These are phyloP conservation scores for Trichoderma erinaceum DNA, from an alignment of 495 filamentous ascomycete genomes.

Conservation along the genomic window DNA sequence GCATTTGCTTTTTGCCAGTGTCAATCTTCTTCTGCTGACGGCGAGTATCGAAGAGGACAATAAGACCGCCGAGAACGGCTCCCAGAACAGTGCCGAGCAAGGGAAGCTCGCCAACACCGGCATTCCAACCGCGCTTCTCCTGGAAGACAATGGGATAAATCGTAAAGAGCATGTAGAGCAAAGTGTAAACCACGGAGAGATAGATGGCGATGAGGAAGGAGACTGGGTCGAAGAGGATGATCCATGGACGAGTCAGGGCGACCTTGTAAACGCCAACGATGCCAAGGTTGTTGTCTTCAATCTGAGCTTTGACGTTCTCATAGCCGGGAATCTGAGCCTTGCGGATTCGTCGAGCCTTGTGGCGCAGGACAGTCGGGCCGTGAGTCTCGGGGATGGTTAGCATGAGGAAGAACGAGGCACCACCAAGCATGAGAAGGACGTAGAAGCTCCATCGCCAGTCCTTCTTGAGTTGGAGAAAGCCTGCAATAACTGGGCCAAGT, in stretches of 20 bases:
- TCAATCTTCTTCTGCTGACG: conserved; percentile 26
- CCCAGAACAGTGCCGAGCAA: conserved; percentile 35
- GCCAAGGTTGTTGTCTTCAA: conserved; percentile 35
- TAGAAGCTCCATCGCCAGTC: conserved; percentile 47
- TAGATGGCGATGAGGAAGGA: conserved; percentile 45
- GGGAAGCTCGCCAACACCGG: conserved; percentile 47
- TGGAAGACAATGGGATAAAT: conserved; percentile 51
- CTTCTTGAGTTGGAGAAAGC: conserved; percentile 40
- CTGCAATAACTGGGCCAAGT: conserved; percentile 46
- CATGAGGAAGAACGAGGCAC: conserved; percentile 33
- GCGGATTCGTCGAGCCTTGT: conserved; percentile 50
- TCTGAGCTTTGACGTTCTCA: conserved; percentile 40
- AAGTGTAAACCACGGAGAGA: conserved; percentile 44
- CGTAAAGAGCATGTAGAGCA: conserved; percentile 50
- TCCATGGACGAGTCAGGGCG: conserved; percentile 43
- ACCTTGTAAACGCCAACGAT: conserved; percentile 44
- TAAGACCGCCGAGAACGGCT: conserved; percentile 36
- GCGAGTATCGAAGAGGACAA: conserved; percentile 31
- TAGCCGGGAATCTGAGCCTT: conserved; percentile 28
- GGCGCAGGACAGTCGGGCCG: conserved; percentile 50
- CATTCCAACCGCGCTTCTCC: conserved; percentile 47
- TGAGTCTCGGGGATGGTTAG: conserved; percentile 65
- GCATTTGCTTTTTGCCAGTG: conserved; percentile 20
- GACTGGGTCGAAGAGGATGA: conserved; percentile 38
- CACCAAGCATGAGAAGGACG: conserved; percentile 42